Evolutionary conservation across 495 filamentous ascomycete species (phyloP).

Genomic region (Aspergillus kassunensis): DNA sequence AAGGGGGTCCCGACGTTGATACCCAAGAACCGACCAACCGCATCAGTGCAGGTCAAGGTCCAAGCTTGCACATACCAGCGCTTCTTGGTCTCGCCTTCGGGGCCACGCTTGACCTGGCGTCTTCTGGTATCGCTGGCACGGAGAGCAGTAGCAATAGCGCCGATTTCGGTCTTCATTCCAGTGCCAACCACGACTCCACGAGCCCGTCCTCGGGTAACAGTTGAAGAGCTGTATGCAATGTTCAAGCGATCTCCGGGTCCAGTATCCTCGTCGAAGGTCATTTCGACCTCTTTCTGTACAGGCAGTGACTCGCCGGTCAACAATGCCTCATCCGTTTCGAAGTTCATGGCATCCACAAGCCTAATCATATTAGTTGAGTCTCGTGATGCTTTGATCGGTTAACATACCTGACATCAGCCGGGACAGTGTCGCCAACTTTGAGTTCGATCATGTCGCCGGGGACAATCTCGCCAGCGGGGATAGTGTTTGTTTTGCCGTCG

Average conservation of each 20-base stretch:
- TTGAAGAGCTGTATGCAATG: constrained; percentile 68
- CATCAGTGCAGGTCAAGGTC: constrained; percentile 60
- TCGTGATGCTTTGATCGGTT: not conserved
- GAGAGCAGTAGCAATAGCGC: constrained; percentile 62
- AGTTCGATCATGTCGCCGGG: constrained; percentile 67
- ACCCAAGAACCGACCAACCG: constrained; percentile 65
- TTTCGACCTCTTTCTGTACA: constrained; percentile 54
- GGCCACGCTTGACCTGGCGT: constrained; percentile 54
- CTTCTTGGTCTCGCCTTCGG: constrained; percentile 54
- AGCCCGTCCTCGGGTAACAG: constrained; percentile 66
- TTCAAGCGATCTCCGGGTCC: constrained; percentile 68
- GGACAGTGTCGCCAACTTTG: constrained; percentile 81
- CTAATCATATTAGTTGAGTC: constrained; percentile 18
- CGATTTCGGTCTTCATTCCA: constrained; percentile 70
- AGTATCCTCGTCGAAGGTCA: constrained; percentile 43
- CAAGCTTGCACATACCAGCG: constrained; percentile 68
- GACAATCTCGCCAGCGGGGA: constrained; percentile 54
- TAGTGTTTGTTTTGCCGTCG: constrained; percentile 46
- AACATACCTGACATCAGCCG: constrained; percentile 60
- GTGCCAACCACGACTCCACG: constrained; percentile 67
- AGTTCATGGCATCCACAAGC: constrained; percentile 64
- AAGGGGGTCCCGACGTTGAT: constrained; percentile 67
- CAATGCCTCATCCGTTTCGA: constrained; percentile 70
- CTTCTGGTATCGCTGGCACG: constrained; percentile 42
- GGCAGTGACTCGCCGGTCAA: constrained; percentile 77